Conservation (phyloP, 1,284 basidiomycete species). For the Caloboletus inedulis region DNA sequence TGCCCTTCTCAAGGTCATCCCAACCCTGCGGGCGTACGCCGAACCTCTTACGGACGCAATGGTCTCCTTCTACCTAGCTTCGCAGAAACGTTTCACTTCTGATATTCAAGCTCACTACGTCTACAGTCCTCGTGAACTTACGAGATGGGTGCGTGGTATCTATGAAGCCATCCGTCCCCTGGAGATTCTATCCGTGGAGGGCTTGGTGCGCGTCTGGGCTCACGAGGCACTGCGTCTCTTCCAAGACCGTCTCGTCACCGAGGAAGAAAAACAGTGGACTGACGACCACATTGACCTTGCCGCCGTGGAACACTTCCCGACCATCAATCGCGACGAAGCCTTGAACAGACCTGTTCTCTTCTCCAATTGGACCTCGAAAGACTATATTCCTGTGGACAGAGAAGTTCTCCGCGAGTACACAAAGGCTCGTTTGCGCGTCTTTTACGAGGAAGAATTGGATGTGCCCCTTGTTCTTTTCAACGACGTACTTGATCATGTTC, state of each 20-base stretch:
- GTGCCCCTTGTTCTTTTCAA: slow-evolving; percentile 99
- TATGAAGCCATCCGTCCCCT: slow-evolving; percentile 95
- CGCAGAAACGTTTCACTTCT: slow-evolving; percentile 92
- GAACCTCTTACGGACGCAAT: slow-evolving; percentile 97
- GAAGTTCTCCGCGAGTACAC: slow-evolving; percentile 94
- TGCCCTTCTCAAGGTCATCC: slow-evolving; percentile 93
- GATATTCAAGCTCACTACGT: slow-evolving; percentile 98
- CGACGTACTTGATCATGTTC: slow-evolving; percentile 95
- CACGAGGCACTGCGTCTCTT: slow-evolving; percentile 97
- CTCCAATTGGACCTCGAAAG: slow-evolving; percentile 99
- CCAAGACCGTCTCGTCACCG: slow-evolving; percentile 93
- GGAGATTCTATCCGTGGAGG: slow-evolving; percentile 88
- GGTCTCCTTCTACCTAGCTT: slow-evolving; percentile 94
- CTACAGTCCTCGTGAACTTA: slow-evolving; percentile 98
- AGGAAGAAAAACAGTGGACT: slow-evolving; percentile 92
- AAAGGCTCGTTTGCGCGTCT: slow-evolving; percentile 91
- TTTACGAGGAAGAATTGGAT: slow-evolving; percentile 97
- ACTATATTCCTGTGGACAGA: slow-evolving; percentile 93
- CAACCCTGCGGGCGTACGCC: slow-evolving; percentile 89
- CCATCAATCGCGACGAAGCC: slow-evolving; percentile 81
- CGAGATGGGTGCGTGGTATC: slow-evolving; percentile 96
- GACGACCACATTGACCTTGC: slow-evolving; percentile 88
- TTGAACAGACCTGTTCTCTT: slow-evolving; percentile 90
- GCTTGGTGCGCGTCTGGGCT: slow-evolving; percentile 96
- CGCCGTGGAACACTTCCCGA: slow-evolving; percentile 90